A percentile compares a stretch with the other conserved stretches of the same genome.
Conservation (phyloP, 129 eudicot genomes). For the Pulicaria dysenterica region DNA sequence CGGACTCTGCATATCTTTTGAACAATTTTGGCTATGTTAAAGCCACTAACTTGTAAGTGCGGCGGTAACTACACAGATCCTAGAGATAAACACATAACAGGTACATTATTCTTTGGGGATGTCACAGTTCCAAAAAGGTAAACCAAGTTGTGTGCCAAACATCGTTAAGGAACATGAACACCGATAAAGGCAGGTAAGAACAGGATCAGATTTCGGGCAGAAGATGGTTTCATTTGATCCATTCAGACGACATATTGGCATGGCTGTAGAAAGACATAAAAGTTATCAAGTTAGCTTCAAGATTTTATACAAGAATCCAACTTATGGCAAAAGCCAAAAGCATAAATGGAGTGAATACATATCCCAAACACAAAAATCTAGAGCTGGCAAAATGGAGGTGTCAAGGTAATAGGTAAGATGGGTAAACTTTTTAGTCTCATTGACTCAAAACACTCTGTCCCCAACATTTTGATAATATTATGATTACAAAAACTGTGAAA, state of each 20-base stretch:
- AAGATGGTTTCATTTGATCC: constrained; percentile 12
- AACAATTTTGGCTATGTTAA: not conserved
- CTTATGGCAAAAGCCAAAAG: not conserved
- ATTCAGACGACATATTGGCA: constrained; percentile 9
- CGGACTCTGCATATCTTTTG: not conserved
- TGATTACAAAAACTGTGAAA: too few relatives aligned
- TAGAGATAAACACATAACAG: constrained; percentile 4
- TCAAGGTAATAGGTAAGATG: not conserved
- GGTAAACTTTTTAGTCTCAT: too few relatives aligned
- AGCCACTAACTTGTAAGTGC: not conserved
- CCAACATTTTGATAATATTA: too few relatives aligned
- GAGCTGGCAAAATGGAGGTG: not conserved
- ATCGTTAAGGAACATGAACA: constrained; percentile 19
- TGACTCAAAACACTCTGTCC: too few relatives aligned
- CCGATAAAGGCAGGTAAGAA: constrained; percentile 3
- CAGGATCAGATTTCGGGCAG: constrained; percentile 1
- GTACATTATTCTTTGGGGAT: constrained; percentile 14
- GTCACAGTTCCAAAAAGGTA: constrained; percentile 9
- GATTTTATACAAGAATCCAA: not conserved
- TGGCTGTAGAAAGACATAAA: constrained; percentile 26
- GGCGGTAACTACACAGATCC: constrained; percentile 7
- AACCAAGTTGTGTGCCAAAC: not conserved
- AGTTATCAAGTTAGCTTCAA: constrained; percentile 8
- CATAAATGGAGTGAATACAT: not conserved
- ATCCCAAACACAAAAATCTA: not conserved